Base-by-base conservation (phyloP, 441 rosid genomes). In the Francoa sonchifolia region DNA sequence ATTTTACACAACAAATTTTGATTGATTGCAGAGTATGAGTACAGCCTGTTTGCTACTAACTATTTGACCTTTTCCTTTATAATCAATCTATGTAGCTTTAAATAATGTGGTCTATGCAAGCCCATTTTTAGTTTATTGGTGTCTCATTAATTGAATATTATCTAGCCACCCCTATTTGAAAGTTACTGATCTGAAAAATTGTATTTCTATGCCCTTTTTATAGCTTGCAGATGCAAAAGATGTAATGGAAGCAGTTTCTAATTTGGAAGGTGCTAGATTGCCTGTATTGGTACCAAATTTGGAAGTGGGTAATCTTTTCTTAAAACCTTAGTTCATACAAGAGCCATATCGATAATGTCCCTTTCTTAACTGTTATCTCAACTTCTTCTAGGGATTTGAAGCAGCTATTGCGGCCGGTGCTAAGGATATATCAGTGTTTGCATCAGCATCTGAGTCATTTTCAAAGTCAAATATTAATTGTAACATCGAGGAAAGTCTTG, bases 361-460 rank as follows among this genome's bases (percentile, higher is more conserved):
- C 18, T 31, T 35, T 64, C 58, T 52, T 32, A 59, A 71, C 26
- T 38, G 17, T 11, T 34, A 7, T 39, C 27, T 38, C 43, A 38
- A 51, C 37, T 58, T 69, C 32, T 66, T 63, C 54, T 55, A 90
- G 98, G 96, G 96, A 38, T 90, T 85, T 76, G 81, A 82, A 69
- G 98, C 95, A 44, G 96, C 96, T 40, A 48, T 85, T 50, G 90
- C 96, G 47, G 93, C 96, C 19, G 94, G 99, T 58, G 93, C 95
- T 36, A 86, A 80, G 72, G 96, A 86, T 78, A 73, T 86, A 50
- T 96, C 90, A 42, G 58, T 90, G 40, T 90, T 90, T 76, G 99
- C 96, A 61, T 78, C 99, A 10, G 99, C 99, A 71, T 90, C 96
- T 0, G 99, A 90, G 67, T 73, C 93, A 18, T 90, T 90, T 58